Conservation (phyloP, 306 rosid genomes). For the Psophocarpus tetragonolobus region DNA sequence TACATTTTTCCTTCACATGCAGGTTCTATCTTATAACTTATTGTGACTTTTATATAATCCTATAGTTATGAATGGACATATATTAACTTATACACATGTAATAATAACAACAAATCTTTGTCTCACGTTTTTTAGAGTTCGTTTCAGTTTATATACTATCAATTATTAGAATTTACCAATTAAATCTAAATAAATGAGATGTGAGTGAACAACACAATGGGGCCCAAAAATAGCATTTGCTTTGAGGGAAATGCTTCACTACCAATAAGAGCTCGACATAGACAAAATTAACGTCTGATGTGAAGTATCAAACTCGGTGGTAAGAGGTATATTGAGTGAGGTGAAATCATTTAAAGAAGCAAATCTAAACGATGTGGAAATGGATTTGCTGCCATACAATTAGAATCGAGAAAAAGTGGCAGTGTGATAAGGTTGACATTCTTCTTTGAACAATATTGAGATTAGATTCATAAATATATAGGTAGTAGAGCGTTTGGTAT, state of each 20-base stretch:
- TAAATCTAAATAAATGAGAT: neutral
- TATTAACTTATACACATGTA: neutral
- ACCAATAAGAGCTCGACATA: too few relatives aligned
- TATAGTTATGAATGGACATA: neutral
- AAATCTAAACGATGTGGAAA: neutral
- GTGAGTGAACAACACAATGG: too few relatives aligned
- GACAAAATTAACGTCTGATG: too few relatives aligned
- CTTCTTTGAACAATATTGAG: neutral
- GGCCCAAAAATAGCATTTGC: too few relatives aligned
- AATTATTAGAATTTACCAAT: neutral
- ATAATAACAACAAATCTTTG: neutral
- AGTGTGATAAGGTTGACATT: conserved; percentile 30
- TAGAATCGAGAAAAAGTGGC: conserved; percentile 23
- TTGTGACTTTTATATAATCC: neutral
- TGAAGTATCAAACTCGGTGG: too few relatives aligned
- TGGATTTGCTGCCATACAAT: neutral
- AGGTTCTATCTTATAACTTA: neutral
- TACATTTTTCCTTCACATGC: neutral
- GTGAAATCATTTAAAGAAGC: neutral
- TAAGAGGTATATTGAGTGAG: neutral
- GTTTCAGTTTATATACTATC: neutral
- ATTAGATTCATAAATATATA: neutral
- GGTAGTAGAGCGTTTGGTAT: neutral
- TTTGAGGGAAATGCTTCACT: too few relatives aligned
- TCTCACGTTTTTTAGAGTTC: neutral